Percentiles rank a stretch among this genome's conserved stretches.
Evolutionary conservation across 2,329 filamentous ascomycete genomes (phyloP).

Genomic region (Alternaria panax): DNA sequence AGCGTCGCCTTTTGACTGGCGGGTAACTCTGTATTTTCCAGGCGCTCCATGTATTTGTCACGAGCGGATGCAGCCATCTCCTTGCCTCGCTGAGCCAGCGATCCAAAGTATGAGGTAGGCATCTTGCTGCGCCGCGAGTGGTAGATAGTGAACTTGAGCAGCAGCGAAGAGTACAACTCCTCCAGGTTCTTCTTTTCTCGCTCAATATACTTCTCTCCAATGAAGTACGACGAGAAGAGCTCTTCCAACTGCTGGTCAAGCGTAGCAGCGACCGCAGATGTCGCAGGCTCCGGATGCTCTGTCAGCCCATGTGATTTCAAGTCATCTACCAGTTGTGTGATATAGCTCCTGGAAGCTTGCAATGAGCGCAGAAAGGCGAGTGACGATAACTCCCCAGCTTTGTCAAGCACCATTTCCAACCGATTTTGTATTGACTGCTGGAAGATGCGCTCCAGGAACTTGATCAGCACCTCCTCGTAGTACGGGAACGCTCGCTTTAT

Average conservation of each 20-base stretch:
- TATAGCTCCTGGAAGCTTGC: conserved; percentile 89
- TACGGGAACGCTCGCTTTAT: conserved; percentile 97
- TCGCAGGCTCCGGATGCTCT: conserved; percentile 91
- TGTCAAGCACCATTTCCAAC: conserved; percentile 93
- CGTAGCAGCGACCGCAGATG: conserved; percentile 77
- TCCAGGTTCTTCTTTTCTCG: conserved; percentile 73
- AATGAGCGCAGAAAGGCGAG: conserved; percentile 89
- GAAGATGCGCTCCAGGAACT: conserved; percentile 94
- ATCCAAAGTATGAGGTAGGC: conserved; percentile 90
- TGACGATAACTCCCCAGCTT: conserved; percentile 89
- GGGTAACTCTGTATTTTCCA: conserved; percentile 89
- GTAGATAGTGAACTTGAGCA: conserved; percentile 97
- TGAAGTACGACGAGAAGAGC: conserved; percentile 71
- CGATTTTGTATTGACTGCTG: conserved; percentile 98
- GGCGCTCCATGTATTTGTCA: conserved; percentile 86
- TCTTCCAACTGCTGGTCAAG: conserved; percentile 74
- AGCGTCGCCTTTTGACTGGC: conserved; percentile 89
- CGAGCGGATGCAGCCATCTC: conserved; percentile 87
- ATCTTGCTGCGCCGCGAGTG: conserved; percentile 88
- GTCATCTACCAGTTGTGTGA: conserved; percentile 86
- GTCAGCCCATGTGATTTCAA: conserved; percentile 93
- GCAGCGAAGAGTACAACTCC: conserved; percentile 85
- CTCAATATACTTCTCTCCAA: conserved; percentile 71
- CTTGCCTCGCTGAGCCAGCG: conserved; percentile 86
- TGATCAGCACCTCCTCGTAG: conserved; percentile 90